Evolutionary conservation across 2,329 filamentous ascomycete genomes (phyloP), one percentile per base, ranked within the genome.

Genomic region (Bisporella sp.): DNA sequence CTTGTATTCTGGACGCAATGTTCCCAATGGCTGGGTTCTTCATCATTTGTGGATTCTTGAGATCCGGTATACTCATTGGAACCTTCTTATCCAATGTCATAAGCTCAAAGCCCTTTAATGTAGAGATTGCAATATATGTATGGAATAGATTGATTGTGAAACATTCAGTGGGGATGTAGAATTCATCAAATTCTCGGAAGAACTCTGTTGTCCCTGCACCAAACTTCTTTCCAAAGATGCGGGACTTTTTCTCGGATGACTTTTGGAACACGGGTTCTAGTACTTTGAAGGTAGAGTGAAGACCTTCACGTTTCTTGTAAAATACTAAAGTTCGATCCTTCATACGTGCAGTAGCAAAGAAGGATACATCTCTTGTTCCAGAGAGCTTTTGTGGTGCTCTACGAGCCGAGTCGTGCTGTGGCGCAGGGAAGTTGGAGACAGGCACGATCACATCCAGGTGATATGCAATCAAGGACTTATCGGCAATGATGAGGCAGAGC

Each of bases 161-260:
- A 68, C 90, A 96, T 66, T 99, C 95, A 2, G 88, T 85, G 0
- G 93, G 93, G 59, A 99, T 91, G 71, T 97, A 99, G 70, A 99
- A 99, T 60, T 97, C 93, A 71, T 99, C 93, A 66, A 91, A 99
- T 65, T 99, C 93, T 55, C 93, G 86, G 82, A 97, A 99, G 61
- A 92, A 92, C 61, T 99, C 93, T 0, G 92, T 96, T 53, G 80
- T 83, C 21, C 89, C 89, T 31, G 11, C 37, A 31, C 78, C 76
- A 56, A 83, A 82, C 35, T 60, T 62, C 53, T 59, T 62, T 39
- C 80, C 76, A 55, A 84, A 84, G 11, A 84, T 66, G 6, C 89
- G 82, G 4, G 82, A 79, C 61, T 85, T 88, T 73, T 87, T 92
- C 64, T 95, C 88, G 0, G 87, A 84, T 1, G 90, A 87, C 65